Evolutionary conservation across 2,329 filamentous ascomycete species (phyloP), one percentile per base, ranked within the genome.

Genomic region (Botrytis squamosa): DNA sequence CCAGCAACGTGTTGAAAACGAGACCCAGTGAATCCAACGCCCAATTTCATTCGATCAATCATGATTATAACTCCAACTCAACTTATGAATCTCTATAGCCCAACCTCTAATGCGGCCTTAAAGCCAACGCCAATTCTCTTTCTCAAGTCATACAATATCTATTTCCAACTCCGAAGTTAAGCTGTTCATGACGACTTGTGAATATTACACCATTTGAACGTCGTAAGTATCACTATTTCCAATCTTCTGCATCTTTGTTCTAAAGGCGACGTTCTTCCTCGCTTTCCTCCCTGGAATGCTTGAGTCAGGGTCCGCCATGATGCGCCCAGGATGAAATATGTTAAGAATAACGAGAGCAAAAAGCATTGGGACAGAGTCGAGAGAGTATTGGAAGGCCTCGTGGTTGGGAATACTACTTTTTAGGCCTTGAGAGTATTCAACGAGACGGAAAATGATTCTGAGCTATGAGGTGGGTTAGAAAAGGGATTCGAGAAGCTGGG

Each of bases 371-470:
- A 87, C 80, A 1, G 86, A 86, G 76, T 90, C 88, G 74, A 83
- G 85, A 3, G 80, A 78, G 67, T 86, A 87, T 40, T 85, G 83
- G 78, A 88, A 90, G 18, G 78, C 82, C 76, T 89, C 87, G 74
- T 87, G 82, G 49, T 80, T 83, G 16, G 87, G 80, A 0, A 83
- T 81, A 75, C 85, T 86, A 42, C 86, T 88, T 9, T 68, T 74
- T 2, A 70, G 75, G 6, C 86, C 87, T 20, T 82, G 81, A 0
- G 83, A 83, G 77, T 88, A 91, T 79, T 91, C 88, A 68, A 83
- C 80, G 2, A 91, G 83, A 40, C 88, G 88, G 81, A 87, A 91
- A 75, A 89, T 84, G 78, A 91, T 90, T 33, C 89, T 86, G 44
- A 85, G 79, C 84, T 88, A 49, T 65, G 68, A 14, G 42, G 18